Evolutionary conservation across 805 yeast genomes (phyloP).

Genomic region (Yamadazyma phyllophila): DNA sequence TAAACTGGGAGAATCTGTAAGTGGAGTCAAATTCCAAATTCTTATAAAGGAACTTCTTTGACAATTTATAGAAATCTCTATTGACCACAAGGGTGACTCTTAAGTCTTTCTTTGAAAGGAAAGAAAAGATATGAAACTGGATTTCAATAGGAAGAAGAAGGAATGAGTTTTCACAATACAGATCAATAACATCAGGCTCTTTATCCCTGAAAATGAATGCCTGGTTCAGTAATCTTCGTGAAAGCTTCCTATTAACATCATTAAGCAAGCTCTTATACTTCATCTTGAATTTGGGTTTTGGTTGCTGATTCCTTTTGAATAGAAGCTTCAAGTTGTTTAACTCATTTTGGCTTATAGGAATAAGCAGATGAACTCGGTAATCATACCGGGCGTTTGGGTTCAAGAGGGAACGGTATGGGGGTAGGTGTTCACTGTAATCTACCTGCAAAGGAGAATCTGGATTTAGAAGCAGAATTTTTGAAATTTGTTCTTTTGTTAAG

Average conservation of each 20-base stretch:
- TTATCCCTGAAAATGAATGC: not conserved
- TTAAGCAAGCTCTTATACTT: slow-evolving; percentile 47
- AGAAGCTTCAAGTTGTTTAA: slow-evolving; percentile 16
- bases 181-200: not conserved
- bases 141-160: slow-evolving; percentile 43
- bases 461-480: too few species aligned
- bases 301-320: slow-evolving; percentile 5
- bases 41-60: slow-evolving; percentile 55
- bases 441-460: not conserved
- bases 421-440: slow-evolving; percentile 36
- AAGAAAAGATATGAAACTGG: slow-evolving; percentile 32
- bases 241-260: slow-evolving; percentile 46
- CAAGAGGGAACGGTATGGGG: slow-evolving; percentile 53
- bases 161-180: not conserved
- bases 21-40: slow-evolving; percentile 61
- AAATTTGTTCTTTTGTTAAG: too few species aligned
- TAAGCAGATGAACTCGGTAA: slow-evolving; percentile 45
- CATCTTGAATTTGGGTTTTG: slow-evolving; percentile 34
- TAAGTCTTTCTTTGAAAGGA: slow-evolving; percentile 37
- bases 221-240: slow-evolving; percentile 21
- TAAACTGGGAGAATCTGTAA: slow-evolving; percentile 77
- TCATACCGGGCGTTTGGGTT: slow-evolving; percentile 51
- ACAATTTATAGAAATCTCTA: slow-evolving; percentile 47
- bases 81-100: slow-evolving; percentile 48
- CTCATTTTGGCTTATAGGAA: slow-evolving; percentile 37